These are phyloP conservation scores for Xylaria flabelliformis DNA, from an alignment of 495 filamentous ascomycete species.

Conservation along the genomic window DNA sequence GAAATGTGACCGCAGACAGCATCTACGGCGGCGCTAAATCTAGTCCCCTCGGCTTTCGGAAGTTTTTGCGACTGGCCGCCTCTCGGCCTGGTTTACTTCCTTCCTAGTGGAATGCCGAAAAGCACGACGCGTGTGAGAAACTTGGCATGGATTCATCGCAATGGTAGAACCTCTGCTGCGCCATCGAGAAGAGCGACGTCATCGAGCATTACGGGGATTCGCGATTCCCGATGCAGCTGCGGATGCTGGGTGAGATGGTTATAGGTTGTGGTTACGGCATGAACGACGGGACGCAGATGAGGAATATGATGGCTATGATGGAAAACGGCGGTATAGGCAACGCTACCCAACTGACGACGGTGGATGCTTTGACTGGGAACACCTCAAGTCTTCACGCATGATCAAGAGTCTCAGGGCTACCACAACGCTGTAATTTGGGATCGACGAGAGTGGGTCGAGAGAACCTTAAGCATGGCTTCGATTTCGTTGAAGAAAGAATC, in stretches of 20 bases:
- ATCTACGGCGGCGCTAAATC: conserved; percentile 40
- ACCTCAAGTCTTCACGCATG: background rate
- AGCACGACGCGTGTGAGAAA: conserved; percentile 39
- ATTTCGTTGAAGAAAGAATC: background rate
- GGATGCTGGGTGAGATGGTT: conserved; percentile 37
- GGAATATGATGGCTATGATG: conserved; percentile 9
- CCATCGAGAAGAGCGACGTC: conserved; percentile 47
- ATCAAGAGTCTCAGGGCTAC: background rate
- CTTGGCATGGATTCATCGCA: conserved; percentile 31
- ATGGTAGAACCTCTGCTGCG: conserved; percentile 30
- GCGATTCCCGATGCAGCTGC: conserved; percentile 54
- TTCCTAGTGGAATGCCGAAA: conserved; percentile 48
- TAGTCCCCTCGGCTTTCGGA: conserved; percentile 27
- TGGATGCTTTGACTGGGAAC: conserved; percentile 5
- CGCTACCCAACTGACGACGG: background rate
- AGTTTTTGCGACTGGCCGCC: conserved; percentile 29
- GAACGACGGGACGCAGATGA: conserved; percentile 1
- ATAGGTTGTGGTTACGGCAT: conserved; percentile 9
- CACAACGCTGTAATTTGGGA: background rate
- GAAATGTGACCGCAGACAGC: conserved; percentile 29
- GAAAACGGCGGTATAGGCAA: background rate
- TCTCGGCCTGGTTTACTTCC: conserved; percentile 43
- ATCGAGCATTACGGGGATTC: conserved; percentile 47
- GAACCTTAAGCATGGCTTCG: background rate
- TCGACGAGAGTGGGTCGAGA: background rate